Base-by-base conservation (phyloP, 2,329 filamentous ascomycete species). In the Penicillium sp. region DNA sequence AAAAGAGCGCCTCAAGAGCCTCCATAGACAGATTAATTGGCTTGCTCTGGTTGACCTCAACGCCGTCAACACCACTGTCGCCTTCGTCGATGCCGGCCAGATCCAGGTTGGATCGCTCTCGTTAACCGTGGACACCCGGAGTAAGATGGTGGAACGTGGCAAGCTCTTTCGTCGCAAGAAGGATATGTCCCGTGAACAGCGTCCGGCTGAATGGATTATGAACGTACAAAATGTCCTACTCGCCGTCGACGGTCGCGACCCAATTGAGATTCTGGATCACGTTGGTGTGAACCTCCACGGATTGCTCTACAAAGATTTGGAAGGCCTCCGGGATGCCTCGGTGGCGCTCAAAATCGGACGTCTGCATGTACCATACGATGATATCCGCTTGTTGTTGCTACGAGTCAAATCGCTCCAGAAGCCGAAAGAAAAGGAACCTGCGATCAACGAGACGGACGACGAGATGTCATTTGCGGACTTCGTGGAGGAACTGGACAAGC, bases 171-270 rank as follows among this genome's bases (percentile, higher is more conserved):
- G 92, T 62, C 89, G 90, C 66, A 82, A 87, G 71, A 85, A 85
- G 66, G 79, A 85, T 58, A 79, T 83, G 58, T 79, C 79, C 39
- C 78, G 80, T 25, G 76, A 84, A 44, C 85, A 88, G 62, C 80
- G 83, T 42, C 91, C 94, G 35, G 92, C 92, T 1, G 95, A 99
- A 76, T 99, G 95, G 92, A 92, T 95, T 57, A 81, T 95, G 63
- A 88, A 88, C 7, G 73, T 92, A 46, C 85, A 90, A 54, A 96
- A 92, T 70, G 82, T 97, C 42, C 78, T 97, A 6, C 95, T 99
- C 64, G 95, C 90, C 0, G 85, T 90, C 1, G 86, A 95, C 51
- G 91, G 90, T 30, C 81, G 82, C 48, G 91, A 97, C 51, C 87
- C 91, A 1, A 85, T 90, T 50, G 92, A 99, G 70, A 76, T 99